A percentile compares a stretch with the other conserved stretches of the same genome.
Evolutionary conservation across 2,329 filamentous ascomycete species (phyloP).

Genomic region (Aspergillus bombycis): DNA sequence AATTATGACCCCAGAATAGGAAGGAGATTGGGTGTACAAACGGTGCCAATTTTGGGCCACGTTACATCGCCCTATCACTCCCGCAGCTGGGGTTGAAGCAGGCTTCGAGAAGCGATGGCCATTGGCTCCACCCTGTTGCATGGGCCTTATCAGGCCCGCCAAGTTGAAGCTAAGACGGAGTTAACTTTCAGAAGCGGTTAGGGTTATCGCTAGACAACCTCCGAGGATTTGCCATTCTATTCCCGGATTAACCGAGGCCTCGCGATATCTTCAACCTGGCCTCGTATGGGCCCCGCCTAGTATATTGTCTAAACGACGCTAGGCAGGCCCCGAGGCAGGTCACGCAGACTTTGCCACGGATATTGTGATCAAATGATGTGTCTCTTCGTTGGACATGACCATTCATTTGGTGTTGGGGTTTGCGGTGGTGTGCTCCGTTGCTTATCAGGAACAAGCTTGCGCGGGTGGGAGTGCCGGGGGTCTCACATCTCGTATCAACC

Average conservation of each 20-base stretch:
- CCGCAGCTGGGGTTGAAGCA: not conserved
- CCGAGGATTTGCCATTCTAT: constrained; percentile 7
- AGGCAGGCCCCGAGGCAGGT: not conserved
- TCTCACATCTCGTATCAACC: not conserved
- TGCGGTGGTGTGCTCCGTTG: not conserved
- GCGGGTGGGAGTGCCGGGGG: not conserved
- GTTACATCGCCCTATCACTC: not conserved
- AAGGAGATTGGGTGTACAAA: not conserved
- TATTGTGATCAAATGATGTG: not conserved
- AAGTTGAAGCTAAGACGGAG: constrained; percentile 3
- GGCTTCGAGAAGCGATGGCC: not conserved
- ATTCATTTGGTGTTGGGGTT: not conserved
- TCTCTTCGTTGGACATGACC: not conserved
- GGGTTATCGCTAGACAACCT: not conserved
- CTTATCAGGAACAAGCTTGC: constrained; percentile 21
- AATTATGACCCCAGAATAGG: not conserved
- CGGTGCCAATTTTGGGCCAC: not conserved
- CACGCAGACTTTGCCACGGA: not conserved
- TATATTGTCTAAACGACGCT: not conserved
- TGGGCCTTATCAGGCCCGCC: not conserved
- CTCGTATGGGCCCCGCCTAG: not conserved
- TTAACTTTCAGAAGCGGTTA: not conserved
- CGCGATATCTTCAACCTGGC: no score
- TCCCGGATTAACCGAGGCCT: not conserved
- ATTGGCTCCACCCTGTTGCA: not conserved